phyloP scores from a whole-genome alignment of 176 grass and related monocot genomes.

The Canna indica region DNA sequence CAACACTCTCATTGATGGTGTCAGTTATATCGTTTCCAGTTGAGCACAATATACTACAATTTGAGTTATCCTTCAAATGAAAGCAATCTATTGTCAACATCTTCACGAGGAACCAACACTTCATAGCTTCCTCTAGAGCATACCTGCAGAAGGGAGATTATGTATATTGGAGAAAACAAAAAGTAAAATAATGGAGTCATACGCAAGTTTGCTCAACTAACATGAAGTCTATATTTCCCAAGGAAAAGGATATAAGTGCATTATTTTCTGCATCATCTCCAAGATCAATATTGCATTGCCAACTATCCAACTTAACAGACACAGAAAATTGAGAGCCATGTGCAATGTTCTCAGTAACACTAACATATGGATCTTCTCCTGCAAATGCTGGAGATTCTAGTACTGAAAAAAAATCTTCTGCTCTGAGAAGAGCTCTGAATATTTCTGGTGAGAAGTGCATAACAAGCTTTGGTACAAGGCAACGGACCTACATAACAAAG shows the following conservation, averaged over 20 bases:
- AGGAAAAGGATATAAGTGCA: slow-evolving; percentile 36
- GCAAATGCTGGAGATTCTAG: slow-evolving; percentile 27
- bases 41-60: slow-evolving; percentile 33
- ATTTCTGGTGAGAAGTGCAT: slow-evolving; percentile 57
- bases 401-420: slow-evolving; percentile 19
- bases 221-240: slow-evolving; percentile 50
- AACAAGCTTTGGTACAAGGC: slow-evolving; percentile 38
- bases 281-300: slow-evolving; percentile 53
- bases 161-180: slow-evolving; percentile 9
- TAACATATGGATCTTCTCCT: slow-evolving; percentile 24
- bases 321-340: slow-evolving; percentile 29
- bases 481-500: slow-evolving; percentile 47
- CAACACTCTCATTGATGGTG: neutral
- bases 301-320: slow-evolving; percentile 47
- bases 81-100: slow-evolving; percentile 43
- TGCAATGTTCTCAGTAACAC: slow-evolving; percentile 23
- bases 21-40: slow-evolving; percentile 39
- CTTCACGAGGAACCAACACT: slow-evolving; percentile 40
- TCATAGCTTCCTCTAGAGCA: slow-evolving; percentile 42
- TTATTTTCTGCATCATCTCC: slow-evolving; percentile 39
- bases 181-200: slow-evolving; percentile 4
- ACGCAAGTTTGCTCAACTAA: slow-evolving; percentile 14
- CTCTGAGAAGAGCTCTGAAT: slow-evolving; percentile 43
- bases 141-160: slow-evolving; percentile 42
- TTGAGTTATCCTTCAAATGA: slow-evolving; percentile 32